These are phyloP conservation scores for Sporothrix schenckii DNA, from an alignment of 2,329 filamentous ascomycete species.

Conservation along the genomic window DNA sequence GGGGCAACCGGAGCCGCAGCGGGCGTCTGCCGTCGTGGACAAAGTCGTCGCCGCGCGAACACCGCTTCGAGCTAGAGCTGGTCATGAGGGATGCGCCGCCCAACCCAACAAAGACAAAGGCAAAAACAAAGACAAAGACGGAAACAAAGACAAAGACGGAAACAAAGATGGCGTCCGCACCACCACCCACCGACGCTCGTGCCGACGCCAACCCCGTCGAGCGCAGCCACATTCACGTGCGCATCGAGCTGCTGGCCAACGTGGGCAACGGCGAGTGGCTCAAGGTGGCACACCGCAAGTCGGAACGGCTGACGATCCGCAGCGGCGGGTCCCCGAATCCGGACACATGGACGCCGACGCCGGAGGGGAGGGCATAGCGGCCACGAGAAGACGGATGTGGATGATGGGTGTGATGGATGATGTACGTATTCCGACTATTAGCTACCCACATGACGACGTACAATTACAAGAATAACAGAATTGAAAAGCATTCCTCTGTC, in stretches of 20 bases:
- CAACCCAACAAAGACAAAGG: too few species aligned
- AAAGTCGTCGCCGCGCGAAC: background rate
- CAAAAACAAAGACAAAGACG: too few species aligned
- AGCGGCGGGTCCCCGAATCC: background rate
- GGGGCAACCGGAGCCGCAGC: background rate
- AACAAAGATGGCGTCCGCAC: background rate
- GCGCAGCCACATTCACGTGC: background rate
- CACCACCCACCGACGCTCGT: background rate
- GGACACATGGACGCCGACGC: background rate
- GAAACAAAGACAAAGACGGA: too few species aligned
- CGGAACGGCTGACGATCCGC: background rate
- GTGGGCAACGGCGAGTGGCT: slow-evolving; percentile 1
- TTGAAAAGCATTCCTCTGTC: too few species aligned
- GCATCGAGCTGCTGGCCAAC: background rate
- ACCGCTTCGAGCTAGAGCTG: background rate
- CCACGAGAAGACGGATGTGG: too few species aligned
- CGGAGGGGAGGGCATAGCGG: background rate
- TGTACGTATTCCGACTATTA: too few species aligned
- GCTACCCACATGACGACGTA: too few species aligned
- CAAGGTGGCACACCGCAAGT: background rate
- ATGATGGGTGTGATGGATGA: too few species aligned
- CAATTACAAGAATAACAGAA: too few species aligned
- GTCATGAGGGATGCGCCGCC: background rate
- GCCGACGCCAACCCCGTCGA: background rate
- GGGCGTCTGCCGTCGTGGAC: background rate